Evolutionary conservation across 345 rosid genomes (phyloP).

Genomic region (Erodium maritimum): DNA sequence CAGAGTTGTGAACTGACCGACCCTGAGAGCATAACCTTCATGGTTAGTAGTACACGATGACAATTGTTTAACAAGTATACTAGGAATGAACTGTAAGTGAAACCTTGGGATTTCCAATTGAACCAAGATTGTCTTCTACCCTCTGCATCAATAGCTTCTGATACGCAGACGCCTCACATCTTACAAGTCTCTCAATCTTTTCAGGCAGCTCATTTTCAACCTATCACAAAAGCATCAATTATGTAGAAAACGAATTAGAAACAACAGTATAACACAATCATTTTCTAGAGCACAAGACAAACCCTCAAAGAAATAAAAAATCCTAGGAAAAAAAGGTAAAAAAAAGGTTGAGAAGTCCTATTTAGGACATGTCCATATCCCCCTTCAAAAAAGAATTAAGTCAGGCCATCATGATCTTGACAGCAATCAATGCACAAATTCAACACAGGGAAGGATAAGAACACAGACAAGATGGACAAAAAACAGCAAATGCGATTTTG

Average conservation of each 20-base stretch:
- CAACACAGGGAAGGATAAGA: neutral
- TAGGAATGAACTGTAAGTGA: neutral
- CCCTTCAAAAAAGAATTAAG: no score
- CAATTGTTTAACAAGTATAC: neutral
- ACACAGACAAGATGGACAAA: neutral
- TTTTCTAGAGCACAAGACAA: neutral
- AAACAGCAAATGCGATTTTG: neutral
- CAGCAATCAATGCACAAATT: neutral
- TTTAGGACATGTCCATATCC: no score
- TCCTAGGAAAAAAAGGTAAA: no score
- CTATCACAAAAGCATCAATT: slow-evolving; percentile 24
- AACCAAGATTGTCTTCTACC: slow-evolving; percentile 85
- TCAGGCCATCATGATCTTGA: no score
- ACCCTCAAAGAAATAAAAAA: neutral
- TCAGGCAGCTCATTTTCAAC: slow-evolving; percentile 87
- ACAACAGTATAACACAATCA: slow-evolving; percentile 1
- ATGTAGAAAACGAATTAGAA: slow-evolving; percentile 8
- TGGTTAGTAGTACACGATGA: slow-evolving; percentile 3
- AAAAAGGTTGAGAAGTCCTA: no score
- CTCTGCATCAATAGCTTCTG: slow-evolving; percentile 90
- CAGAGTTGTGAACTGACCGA: slow-evolving; percentile 84
- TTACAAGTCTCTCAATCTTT: slow-evolving; percentile 81
- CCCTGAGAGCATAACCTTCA: slow-evolving; percentile 28
- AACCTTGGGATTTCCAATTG: slow-evolving; percentile 79
- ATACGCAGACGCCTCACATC: slow-evolving; percentile 92